phyloP scores from a whole-genome alignment of 176 grass and related monocot genomes.

The Lolium multiflorum region DNA sequence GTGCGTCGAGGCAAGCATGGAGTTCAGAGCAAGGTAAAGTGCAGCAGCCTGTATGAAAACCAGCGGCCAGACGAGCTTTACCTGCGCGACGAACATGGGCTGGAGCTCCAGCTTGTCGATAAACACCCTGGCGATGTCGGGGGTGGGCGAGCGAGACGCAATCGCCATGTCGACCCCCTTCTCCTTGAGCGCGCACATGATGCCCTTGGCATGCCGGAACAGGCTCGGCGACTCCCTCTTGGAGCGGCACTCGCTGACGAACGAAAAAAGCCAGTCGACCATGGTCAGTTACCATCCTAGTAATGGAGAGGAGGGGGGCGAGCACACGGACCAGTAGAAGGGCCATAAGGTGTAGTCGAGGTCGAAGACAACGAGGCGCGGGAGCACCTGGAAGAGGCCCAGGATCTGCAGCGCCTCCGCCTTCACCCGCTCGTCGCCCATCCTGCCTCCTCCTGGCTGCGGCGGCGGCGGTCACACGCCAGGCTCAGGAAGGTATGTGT shows the following conservation, averaged over 20 bases:
- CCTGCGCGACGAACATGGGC: conserved; percentile 76
- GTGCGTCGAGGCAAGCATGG: neutral
- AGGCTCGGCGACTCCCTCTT: conserved; percentile 80
- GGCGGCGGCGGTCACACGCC: neutral
- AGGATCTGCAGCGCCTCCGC: conserved; percentile 81
- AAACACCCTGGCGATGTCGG: conserved; percentile 85
- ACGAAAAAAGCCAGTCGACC: conserved; percentile 3
- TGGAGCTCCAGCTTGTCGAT: conserved; percentile 78
- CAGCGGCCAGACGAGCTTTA: conserved; percentile 25
- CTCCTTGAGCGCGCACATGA: conserved; percentile 91
- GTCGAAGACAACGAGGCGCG: conserved; percentile 94
- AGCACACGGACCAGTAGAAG: conserved; percentile 75
- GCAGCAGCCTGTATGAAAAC: neutral
- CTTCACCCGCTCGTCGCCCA: conserved; percentile 76
- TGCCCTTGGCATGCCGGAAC: conserved; percentile 83
- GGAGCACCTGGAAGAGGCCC: conserved; percentile 70
- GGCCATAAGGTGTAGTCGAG: conserved; percentile 99
- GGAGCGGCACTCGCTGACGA: conserved; percentile 80
- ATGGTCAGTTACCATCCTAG: neutral
- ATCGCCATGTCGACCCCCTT: conserved; percentile 90
- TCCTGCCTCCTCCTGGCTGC: neutral
- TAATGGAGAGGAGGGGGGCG: neutral
- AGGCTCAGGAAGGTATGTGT: too few species aligned
- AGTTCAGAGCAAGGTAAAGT: neutral
- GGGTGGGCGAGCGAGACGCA: conserved; percentile 82